phyloP scores from a whole-genome alignment of 495 filamentous ascomycete species.

The Penicillium paxilli region DNA sequence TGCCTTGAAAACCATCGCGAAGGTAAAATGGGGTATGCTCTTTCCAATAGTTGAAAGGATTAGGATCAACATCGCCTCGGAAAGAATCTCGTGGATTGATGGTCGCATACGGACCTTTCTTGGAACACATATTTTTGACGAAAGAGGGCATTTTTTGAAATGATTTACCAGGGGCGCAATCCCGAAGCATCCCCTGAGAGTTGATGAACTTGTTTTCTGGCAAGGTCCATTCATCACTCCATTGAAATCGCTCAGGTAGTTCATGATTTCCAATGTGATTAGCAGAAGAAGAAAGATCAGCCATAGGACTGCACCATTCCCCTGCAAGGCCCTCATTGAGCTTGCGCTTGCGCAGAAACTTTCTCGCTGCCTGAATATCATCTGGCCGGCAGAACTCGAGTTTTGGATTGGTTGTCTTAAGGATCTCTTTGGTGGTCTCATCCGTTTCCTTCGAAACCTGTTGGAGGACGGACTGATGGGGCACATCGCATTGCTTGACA shows the following conservation, averaged over 20 bases:
- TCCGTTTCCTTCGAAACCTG: constrained; percentile 13
- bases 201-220: not conserved
- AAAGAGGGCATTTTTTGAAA: not conserved
- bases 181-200: not conserved
- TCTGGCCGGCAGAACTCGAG: constrained; percentile 25
- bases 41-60: not conserved
- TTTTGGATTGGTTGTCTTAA: constrained; percentile 7
- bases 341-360: constrained; percentile 25
- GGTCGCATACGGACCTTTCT: not conserved
- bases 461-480: constrained; percentile 24
- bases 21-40: not conserved
- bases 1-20: not conserved
- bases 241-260: constrained; percentile 13
- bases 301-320: constrained; percentile 29
- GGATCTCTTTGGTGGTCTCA: constrained; percentile 3
- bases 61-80: not conserved
- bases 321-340: constrained; percentile 31
- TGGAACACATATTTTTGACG: not conserved
- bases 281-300: not conserved
- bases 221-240: constrained; percentile 9
- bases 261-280: not conserved
- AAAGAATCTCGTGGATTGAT: not conserved
- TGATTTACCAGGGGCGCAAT: not conserved
- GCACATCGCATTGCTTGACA: constrained; percentile 10
- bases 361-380: constrained; percentile 29